Conservation (phyloP, 1,284 basidiomycete genomes). For the Athelia psychrophila region DNA sequence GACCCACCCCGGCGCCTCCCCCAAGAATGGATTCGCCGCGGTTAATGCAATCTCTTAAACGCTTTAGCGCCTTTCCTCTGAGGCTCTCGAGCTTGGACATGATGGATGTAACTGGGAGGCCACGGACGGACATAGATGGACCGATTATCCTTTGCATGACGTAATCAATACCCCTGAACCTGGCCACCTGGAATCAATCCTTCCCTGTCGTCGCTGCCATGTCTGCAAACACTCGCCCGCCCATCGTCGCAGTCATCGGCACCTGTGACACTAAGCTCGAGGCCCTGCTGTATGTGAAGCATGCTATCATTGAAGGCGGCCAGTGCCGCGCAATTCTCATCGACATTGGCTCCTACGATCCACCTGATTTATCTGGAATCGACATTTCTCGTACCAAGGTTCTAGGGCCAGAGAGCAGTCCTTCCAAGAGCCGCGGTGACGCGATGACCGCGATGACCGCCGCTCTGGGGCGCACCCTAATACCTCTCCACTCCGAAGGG, state of each 20-base stretch:
- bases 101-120: too few species aligned
- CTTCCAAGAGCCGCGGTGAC: slow-evolving; percentile 5
- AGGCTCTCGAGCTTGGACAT: neutral
- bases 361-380: slow-evolving; percentile 13
- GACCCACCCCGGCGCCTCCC: slow-evolving; percentile 25
- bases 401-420: slow-evolving; percentile 6
- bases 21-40: slow-evolving; percentile 20
- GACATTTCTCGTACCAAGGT: slow-evolving; percentile 20
- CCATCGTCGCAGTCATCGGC: slow-evolving; percentile 21
- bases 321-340: slow-evolving; percentile 20
- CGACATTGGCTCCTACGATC: slow-evolving; percentile 15
- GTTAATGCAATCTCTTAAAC: slow-evolving; percentile 12
- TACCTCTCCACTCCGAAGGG: slow-evolving; percentile 9
- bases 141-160: neutral
- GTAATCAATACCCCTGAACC: neutral
- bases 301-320: slow-evolving; percentile 6
- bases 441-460: slow-evolving; percentile 15
- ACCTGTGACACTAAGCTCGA: slow-evolving; percentile 26
- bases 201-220: neutral
- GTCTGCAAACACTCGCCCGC: slow-evolving; percentile 1
- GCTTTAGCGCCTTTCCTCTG: neutral
- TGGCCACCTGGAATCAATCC: neutral
- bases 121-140: too few species aligned
- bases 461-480: slow-evolving; percentile 15
- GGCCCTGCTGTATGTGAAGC: slow-evolving; percentile 19